Conservation (phyloP, 495 filamentous ascomycete genomes). For the Aeminium ludgeri region DNA sequence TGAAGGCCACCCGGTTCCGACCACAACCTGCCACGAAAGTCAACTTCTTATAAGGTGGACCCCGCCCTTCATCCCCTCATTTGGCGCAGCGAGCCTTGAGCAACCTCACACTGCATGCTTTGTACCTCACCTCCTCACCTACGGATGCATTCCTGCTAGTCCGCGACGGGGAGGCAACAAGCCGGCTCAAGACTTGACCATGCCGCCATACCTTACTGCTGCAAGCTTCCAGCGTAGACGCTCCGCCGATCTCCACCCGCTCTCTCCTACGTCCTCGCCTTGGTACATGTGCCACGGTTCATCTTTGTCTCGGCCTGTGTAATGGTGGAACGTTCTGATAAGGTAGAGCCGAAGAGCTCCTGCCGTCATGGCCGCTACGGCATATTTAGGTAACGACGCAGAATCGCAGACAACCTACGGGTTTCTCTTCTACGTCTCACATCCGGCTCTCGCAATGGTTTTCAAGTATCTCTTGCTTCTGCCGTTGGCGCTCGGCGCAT, state of each 20-base stretch:
- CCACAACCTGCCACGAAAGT: too few species aligned
- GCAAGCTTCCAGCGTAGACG: neutral
- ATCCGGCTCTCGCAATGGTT: neutral
- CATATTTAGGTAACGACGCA: too few species aligned
- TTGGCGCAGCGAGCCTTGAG: too few species aligned
- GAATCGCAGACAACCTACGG: too few species aligned
- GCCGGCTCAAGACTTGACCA: neutral
- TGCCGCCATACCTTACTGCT: neutral
- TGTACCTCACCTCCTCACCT: neutral
- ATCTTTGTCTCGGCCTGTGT: neutral
- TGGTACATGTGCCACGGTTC: neutral
- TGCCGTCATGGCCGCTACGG: neutral
- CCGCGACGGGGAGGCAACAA: neutral
- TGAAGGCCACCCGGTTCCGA: too few species aligned
- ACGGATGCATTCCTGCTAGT: neutral
- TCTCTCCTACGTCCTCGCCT: neutral
- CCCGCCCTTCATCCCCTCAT: too few species aligned
- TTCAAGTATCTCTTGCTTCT: neutral
- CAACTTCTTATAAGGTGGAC: too few species aligned
- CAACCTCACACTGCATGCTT: too few species aligned
- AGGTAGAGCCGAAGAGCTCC: neutral
- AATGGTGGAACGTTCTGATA: neutral
- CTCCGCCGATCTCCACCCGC: too few species aligned
- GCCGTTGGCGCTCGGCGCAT: neutral
- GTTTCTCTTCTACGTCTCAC: too few species aligned